Evolutionary conservation across 768 basidiomycete species (phyloP).

Genomic region (Nevesoporus exiguus): DNA sequence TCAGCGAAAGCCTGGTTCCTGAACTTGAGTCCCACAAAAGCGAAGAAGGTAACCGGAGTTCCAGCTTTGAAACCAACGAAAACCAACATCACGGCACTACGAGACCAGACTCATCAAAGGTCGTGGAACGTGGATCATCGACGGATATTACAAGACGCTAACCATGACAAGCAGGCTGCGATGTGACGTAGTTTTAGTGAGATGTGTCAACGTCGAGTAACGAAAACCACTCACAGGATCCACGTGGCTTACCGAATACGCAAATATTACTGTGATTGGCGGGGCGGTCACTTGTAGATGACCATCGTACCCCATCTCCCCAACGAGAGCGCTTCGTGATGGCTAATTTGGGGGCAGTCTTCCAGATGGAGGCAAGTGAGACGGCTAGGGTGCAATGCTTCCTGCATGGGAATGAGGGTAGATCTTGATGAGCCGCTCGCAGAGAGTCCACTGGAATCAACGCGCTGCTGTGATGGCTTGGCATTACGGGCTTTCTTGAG

Average conservation of each 20-base stretch:
- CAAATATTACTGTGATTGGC: constrained; percentile 1
- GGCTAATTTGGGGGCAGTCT: constrained; percentile 37
- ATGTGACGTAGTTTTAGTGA: constrained; percentile 17
- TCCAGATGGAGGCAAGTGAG: constrained; percentile 44
- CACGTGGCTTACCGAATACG: constrained; percentile 11
- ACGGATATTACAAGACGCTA: constrained; percentile 25
- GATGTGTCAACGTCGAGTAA: constrained; percentile 7
- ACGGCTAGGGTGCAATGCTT: constrained; percentile 31
- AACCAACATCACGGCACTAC: constrained; percentile 9
- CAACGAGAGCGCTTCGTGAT: constrained; percentile 38
- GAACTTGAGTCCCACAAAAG: constrained; percentile 1
- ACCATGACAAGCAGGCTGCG: constrained; percentile 14
- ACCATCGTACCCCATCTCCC: constrained; percentile 36
- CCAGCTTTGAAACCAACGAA: not conserved
- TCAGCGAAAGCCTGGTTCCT: constrained; percentile 1
- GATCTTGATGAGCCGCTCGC: constrained; percentile 26
- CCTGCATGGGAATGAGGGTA: constrained; percentile 37
- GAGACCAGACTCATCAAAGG: constrained; percentile 9
- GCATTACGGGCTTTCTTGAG: constrained; percentile 31
- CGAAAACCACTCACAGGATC: constrained; percentile 21
- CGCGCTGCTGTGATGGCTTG: constrained; percentile 10
- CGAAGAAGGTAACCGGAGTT: constrained; percentile 2
- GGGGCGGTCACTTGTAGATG: constrained; percentile 15
- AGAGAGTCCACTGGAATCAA: constrained; percentile 9
- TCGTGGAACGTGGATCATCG: constrained; percentile 20